Base-by-base conservation (phyloP, 139 green algal genomes). In the Eudorina sp. region DNA sequence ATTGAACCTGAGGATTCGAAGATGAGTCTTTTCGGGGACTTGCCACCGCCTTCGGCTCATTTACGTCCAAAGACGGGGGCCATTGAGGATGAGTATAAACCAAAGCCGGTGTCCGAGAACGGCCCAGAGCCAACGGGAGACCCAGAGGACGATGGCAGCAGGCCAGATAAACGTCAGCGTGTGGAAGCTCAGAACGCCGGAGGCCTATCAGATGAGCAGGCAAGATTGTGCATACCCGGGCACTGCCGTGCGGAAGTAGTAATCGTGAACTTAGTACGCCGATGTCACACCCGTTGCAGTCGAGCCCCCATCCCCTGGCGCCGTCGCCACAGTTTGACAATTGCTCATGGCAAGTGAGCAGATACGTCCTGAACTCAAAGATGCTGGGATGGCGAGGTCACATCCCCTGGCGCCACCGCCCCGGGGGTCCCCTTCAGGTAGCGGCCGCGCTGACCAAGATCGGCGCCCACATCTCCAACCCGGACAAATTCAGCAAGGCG, bases 401-500 rank as follows among this genome's bases (percentile, higher is more conserved):
- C n/a, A n/a, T n/a, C 34, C 36, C 7, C 4, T 5, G 46, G 36
- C n/a, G 36, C 23, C 53, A 4, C 34, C 36, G 21, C 34, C 0
- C 7, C 27, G 3, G 18, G 23, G 0, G 4, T 8, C 36, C 36
- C 25, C 4, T 19, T 41, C 53, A 94, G 66, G 88, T 97, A 0
- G 68, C 83, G 13, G 84, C 83, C 5, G 95, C 95, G 2, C 88
- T 97, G 27, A 18, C 58, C 2, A 94, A 93, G 64, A 94, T 97
- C 29, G 62, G 69, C 0, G 48, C 73, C 13, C 94, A 97, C 88
- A 95, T 97, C 13, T 72, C 85, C 72, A 94, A 92, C 53, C 70
- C 91, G 19, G 88, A 89, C 75, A 97, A 97, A 90, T 97, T 97
- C 74, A 27, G 31, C 29, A 97, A 97, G 64, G 95, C 95, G 0